Percentiles rank a stretch among this genome's conserved stretches.
These are phyloP conservation scores for Lavandula angustifolia DNA, from an alignment of 257 asterid genomes.

Conservation along the genomic window DNA sequence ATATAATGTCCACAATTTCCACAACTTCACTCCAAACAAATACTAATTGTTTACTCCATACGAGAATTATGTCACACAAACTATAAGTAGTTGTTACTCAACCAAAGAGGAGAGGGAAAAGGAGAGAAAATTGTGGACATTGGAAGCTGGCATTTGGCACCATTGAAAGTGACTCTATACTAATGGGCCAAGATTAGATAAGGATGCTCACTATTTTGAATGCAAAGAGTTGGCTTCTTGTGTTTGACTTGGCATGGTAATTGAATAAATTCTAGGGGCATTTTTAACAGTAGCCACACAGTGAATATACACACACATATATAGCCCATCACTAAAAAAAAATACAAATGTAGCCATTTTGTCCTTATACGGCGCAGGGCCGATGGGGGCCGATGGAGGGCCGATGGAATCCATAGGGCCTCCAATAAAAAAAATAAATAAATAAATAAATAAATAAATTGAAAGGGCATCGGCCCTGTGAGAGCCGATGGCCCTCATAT, in stretches of 20 bases:
- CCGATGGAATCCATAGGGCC: too few relatives aligned
- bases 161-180: slow-evolving; percentile 34
- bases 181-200: slow-evolving; percentile 21
- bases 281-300: too few relatives aligned
- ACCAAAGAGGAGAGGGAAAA: background rate
- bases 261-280: too few relatives aligned
- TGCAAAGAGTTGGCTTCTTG: slow-evolving; percentile 35
- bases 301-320: too few relatives aligned
- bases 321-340: too few relatives aligned
- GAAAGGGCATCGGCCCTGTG: too few relatives aligned
- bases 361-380: too few relatives aligned
- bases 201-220: slow-evolving; percentile 31
- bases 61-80: background rate
- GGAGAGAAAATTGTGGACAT: background rate
- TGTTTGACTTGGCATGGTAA: slow-evolving; percentile 38
- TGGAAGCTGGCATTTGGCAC: slow-evolving; percentile 38
- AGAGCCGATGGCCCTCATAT: too few relatives aligned
- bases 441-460: too few relatives aligned
- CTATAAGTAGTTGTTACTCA: background rate
- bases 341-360: too few relatives aligned
- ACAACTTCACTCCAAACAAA: background rate
- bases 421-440: too few relatives aligned
- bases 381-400: too few relatives aligned
- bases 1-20: background rate
- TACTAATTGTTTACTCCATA: background rate